Evolutionary conservation across 768 basidiomycete genomes (phyloP).

Genomic region (Pleurotus salmoneostramineus): DNA sequence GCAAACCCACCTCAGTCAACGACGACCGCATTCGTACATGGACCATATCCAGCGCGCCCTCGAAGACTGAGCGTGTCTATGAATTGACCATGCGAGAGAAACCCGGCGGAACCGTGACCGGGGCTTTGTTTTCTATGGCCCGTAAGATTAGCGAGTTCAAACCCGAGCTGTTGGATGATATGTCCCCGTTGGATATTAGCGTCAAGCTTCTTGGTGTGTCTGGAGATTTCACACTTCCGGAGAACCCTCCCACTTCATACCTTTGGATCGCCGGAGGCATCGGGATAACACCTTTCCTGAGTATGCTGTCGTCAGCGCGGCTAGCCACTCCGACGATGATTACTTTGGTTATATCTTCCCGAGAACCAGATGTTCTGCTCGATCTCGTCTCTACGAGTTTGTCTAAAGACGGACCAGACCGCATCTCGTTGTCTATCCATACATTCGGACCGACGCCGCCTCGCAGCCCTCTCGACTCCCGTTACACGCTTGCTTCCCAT

Average conservation of each 20-base stretch:
- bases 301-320: conserved; percentile 34
- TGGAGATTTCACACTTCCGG: conserved; percentile 45
- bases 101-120: conserved; percentile 50
- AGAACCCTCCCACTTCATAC: conserved; percentile 20
- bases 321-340: conserved; percentile 29
- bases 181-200: conserved; percentile 29
- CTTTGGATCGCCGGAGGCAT: conserved; percentile 67
- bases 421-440: conserved; percentile 28
- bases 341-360: conserved; percentile 44
- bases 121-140: conserved; percentile 47
- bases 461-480: neutral
- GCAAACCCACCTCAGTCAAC: conserved; percentile 40
- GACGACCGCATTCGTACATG: conserved; percentile 65
- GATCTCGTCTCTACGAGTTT: conserved; percentile 33
- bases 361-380: conserved; percentile 49
- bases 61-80: conserved; percentile 21
- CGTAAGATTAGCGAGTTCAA: conserved; percentile 32
- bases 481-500: conserved; percentile 13
- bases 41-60: conserved; percentile 45
- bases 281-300: conserved; percentile 61
- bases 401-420: conserved; percentile 1
- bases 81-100: conserved; percentile 55
- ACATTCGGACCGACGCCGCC: conserved; percentile 30
- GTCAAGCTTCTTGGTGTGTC: conserved; percentile 49
- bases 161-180: conserved; percentile 37